Base-by-base conservation (phyloP, 805 yeast genomes). In the Myxozyma mucilagina region DNA sequence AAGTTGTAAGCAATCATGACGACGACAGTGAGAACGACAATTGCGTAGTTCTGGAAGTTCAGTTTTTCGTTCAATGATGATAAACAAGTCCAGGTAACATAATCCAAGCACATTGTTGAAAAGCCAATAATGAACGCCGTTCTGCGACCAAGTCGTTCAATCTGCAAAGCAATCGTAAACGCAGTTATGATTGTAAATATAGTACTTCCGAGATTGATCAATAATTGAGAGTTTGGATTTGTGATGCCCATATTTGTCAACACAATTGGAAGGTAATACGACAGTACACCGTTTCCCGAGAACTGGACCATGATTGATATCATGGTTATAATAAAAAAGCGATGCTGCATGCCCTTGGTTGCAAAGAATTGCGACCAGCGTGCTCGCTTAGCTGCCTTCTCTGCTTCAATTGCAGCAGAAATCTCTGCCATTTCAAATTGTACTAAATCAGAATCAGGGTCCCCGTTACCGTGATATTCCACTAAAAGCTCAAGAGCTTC, bases 201-300 rank as follows among this genome's bases (percentile, higher is more conserved):
- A 77, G 78, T 78, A 63, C 81, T 75, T 61, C 79, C 78, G 57
- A 82, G 84, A 69, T 82, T 82, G 69, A 82, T 76, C 16, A 47
- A 16, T 11, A 53, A 24, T 36, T 60, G 60, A n/a, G 45, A 13
- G 13, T 31, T 61, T 53, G 67, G 76, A 51, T 79, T 78, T 48
- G 81, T 80, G 68, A 83, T 79, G 60, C 87, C 86, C 70, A 83
- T 81, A 24, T 83, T 78, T 58, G 73, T 69, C 64, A 83, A 75
- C n/a, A 84, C 86, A 66, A 77, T 76, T 61, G 77, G 74, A 64
- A 82, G 73, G 71, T 82, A 82, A 75, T 80, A 81, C 4, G 83
- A 78, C 31, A 81, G 80, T 59, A 82, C 72, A 58, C 82, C 83
- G 67, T 80, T 81, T 69, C 85, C 85, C n/a, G 83, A 78, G 48